Evolutionary conservation across 2,329 filamentous ascomycete genomes (phyloP), one percentile per base, ranked within the genome.

Genomic region (Neoarthrinium moseri): DNA sequence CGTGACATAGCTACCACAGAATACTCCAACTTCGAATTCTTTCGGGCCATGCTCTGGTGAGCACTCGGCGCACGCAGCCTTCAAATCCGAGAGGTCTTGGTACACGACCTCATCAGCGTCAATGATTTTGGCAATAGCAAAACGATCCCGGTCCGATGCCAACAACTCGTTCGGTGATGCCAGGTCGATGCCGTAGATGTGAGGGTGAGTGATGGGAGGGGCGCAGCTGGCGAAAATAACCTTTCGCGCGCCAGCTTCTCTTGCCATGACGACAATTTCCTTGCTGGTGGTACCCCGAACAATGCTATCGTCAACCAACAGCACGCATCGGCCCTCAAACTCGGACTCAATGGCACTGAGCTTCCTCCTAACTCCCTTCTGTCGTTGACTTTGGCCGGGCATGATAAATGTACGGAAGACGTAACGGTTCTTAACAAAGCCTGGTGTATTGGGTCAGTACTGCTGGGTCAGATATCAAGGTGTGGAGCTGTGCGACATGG

Each of bases 341-440:
- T 96, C 91, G 29, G 85, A 83, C 21, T 84, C 81, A 68, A 96
- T 95, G 17, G 91, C 83, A 50, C 88, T 92, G 30, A 97, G 77
- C 71, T 97, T 97, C 39, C 91, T 82, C 4, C 92, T 85, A 8
- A 97, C 90, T 55, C 89, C 87, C 69, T 92, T 92, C 59, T 94
- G 83, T 4, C 91, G 79, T 15, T 84, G 80, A 55, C 82, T 82
- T 65, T 96, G 91, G 22, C 86, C 87, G 2, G 91, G 74, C 48
- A 63, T 47, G 20, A 91, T 90, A 65, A 91, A 91, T 1, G 87
- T 91, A 41, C 87, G 79, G 74, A 89, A 89, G 51, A 90, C 86
- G 63, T 90, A 90, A 42, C 86, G 77, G 62, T 90, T 8, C 88
- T 82, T 51, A 78, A 84, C 58, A 86, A 89, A 2, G 84, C 83